Evolutionary conservation across 148 eudicot species (phyloP).

Genomic region (Amaranthus cruentus): DNA sequence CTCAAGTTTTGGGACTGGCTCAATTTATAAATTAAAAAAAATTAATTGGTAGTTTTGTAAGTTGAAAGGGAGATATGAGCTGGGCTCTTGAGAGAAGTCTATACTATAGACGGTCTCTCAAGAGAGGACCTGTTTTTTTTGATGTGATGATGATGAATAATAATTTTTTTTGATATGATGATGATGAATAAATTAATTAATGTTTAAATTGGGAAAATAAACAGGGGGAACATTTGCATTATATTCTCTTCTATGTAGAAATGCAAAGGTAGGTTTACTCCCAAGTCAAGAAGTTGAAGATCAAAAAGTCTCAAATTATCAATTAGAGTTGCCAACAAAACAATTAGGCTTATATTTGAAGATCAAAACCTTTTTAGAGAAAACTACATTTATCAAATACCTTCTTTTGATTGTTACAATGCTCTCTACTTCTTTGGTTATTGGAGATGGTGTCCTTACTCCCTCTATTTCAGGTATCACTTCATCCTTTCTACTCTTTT

Average conservation of each 20-base stretch:
- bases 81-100: no score
- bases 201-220: not conserved
- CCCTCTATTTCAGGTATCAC: constrained; percentile 42
- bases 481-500: no score
- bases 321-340: constrained; percentile 22
- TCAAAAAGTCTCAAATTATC: constrained; percentile 33
- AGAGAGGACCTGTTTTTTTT: no score
- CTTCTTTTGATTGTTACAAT: constrained; percentile 35
- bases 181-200: not conserved
- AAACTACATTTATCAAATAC: constrained; percentile 24
- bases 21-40: no score
- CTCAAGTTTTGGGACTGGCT: no score
- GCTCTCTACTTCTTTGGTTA: constrained; percentile 41
- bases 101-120: no score
- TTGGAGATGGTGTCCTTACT: constrained; percentile 50
- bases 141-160: no score
- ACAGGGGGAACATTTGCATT: constrained; percentile 52
- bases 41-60: no score
- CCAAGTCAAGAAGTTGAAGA: constrained; percentile 43
- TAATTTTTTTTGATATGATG: no score
- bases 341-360: constrained; percentile 22
- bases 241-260: constrained; percentile 43
- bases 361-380: constrained; percentile 32
- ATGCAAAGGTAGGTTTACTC: constrained; percentile 37
- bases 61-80: no score